Evolutionary conservation across 805 yeast species (phyloP), one percentile per base, ranked within the genome.

Genomic region (Maudiozyma turicensis): DNA sequence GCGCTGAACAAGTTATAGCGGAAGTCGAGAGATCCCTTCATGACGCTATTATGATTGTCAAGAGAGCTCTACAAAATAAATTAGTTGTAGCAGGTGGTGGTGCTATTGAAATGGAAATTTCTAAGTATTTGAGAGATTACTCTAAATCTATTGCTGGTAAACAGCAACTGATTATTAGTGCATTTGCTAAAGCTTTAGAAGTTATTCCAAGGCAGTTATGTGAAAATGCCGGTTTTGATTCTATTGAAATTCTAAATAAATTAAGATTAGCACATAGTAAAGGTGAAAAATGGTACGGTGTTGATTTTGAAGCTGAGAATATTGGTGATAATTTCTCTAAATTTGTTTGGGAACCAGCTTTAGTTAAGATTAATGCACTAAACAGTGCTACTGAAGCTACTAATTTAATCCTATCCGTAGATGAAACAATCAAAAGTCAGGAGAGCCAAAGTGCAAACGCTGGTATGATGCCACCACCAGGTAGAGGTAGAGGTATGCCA

Each of bases 211-310:
- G 98, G 66, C 98, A 93, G 66, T 75, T 93, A 55, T 91, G 98
- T 73, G 99, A 93, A 65, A 93, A 93, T 67, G 99, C 96, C n/a
- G 99, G 99, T 5, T 82, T 93, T 57, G 99, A 93, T 65, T 95
- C 95, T 20, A 87, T 95, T n/a, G 98, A 93, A 65, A 72, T 93
- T 52, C 78, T 93, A 58, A 93, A 93, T 68, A 80, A 84, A 62
- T 74, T 93, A 62, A 81, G 99, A 70, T 85, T 93, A 77, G 84
- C 87, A 15, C 99, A 93, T 62, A 93, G 95, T 48, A 86, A 86
- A 65, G 96, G 95, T 53, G 95, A 91, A 60, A 75, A 70, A 43
- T 87, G 96, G 93, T 82, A 74, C 54, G 99, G 99, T 56, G 81
- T 93, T 52, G 96, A 93, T 70, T 93, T 93, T 72, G 85, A 80